Conservation (phyloP, 1,139 yeast genomes). For the Magnusiomyces sp. region DNA sequence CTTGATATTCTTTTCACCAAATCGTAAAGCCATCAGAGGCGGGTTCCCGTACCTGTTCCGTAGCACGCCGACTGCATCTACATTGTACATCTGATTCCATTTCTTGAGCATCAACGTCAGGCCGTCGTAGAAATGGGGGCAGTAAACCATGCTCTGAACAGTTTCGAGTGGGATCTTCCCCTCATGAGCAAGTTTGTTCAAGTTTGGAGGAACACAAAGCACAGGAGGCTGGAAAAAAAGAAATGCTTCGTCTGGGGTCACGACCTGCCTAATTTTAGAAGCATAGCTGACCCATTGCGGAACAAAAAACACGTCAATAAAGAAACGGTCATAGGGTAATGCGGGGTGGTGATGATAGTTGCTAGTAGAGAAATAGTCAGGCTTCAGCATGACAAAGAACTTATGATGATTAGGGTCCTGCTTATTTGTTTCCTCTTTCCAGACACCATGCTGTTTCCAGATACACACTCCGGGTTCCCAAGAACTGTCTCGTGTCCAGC, state of each 20-base stretch:
- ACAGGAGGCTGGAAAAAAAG: slow-evolving; percentile 78
- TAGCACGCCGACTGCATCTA: slow-evolving; percentile 85
- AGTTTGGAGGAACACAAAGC: slow-evolving; percentile 62
- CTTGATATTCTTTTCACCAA: slow-evolving; percentile 74
- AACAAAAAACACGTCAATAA: slow-evolving; percentile 54
- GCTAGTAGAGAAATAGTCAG: slow-evolving; percentile 40
- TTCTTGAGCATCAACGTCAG: slow-evolving; percentile 82
- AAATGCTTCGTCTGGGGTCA: slow-evolving; percentile 43
- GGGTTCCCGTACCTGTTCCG: slow-evolving; percentile 57
- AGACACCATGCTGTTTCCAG: slow-evolving; percentile 70
- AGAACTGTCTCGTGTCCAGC: slow-evolving; percentile 51
- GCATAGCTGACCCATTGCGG: slow-evolving; percentile 47
- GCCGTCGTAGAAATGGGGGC: slow-evolving; percentile 92
- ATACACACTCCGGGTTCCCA: slow-evolving; percentile 75
- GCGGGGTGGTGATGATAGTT: neutral
- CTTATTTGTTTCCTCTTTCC: slow-evolving; percentile 42
- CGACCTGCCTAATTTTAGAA: slow-evolving; percentile 24
- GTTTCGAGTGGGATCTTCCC: slow-evolving; percentile 14
- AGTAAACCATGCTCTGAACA: slow-evolving; percentile 44
- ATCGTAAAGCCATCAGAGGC: slow-evolving; percentile 68
- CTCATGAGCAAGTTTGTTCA: slow-evolving; percentile 46
- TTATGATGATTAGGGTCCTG: too few relatives aligned
- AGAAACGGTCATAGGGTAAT: slow-evolving; percentile 33
- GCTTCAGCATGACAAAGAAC: slow-evolving; percentile 36
- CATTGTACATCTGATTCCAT: slow-evolving; percentile 54